A percentile compares a stretch with the other conserved stretches of the same genome.
These are phyloP conservation scores for Amorphotheca resinae DNA, from an alignment of 495 filamentous ascomycete species.

Conservation along the genomic window DNA sequence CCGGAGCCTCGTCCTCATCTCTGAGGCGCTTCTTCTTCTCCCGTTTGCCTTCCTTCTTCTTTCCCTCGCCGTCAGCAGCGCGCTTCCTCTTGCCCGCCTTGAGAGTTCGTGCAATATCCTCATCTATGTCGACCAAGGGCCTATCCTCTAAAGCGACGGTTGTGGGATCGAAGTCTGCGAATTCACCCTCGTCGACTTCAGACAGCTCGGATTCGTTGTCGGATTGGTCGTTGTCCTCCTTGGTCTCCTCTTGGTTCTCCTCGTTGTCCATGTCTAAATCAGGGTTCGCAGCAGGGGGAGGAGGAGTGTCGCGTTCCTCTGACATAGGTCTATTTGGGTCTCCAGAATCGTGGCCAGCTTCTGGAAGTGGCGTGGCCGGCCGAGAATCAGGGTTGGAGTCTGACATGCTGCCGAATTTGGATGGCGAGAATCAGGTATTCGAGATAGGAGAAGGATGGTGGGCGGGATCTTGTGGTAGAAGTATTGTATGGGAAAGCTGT, in stretches of 20 bases:
- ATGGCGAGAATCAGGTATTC: not conserved
- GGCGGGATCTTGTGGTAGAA: not conserved
- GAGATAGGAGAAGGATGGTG: not conserved
- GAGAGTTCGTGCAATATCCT: constrained; percentile 63
- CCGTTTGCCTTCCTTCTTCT: constrained; percentile 61
- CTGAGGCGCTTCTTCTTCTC: constrained; percentile 58
- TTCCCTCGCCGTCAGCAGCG: constrained; percentile 44
- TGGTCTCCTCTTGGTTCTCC: constrained; percentile 4
- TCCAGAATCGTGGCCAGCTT: constrained; percentile 34
- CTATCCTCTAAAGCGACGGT: constrained; percentile 66
- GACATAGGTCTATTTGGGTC: constrained; percentile 30
- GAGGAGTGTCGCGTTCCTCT: constrained; percentile 30
- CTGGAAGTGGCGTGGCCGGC: constrained; percentile 24
- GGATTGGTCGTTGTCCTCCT: constrained; percentile 36
- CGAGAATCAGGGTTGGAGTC: constrained; percentile 23
- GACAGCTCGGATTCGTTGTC: constrained; percentile 81
- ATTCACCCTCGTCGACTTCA: constrained; percentile 90
- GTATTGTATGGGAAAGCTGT: not conserved
- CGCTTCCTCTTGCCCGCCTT: constrained; percentile 73
- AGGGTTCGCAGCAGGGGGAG: constrained; percentile 26
- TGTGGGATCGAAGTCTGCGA: constrained; percentile 78
- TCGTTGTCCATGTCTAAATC: constrained; percentile 22
- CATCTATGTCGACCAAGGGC: constrained; percentile 69
- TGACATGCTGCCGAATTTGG: constrained; percentile 17
- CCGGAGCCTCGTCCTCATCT: constrained; percentile 39